phyloP scores from a whole-genome alignment of 495 filamentous ascomycete genomes.

The Annulohypoxylon bovei region DNA sequence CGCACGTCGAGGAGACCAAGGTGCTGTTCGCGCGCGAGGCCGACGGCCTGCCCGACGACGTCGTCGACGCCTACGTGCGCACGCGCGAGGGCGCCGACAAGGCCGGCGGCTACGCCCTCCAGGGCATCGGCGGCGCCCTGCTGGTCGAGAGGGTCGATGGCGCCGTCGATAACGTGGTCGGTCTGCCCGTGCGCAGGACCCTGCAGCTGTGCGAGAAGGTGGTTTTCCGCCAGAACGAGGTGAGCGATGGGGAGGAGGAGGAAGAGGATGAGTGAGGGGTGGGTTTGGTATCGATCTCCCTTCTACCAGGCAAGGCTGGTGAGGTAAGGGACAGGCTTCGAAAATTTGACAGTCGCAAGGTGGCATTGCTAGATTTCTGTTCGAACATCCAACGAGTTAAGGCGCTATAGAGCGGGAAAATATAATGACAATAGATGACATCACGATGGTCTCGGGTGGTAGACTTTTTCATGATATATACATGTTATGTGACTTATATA shows the following conservation, averaged over 20 bases:
- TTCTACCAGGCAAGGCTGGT: background rate
- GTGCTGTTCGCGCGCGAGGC: conserved; percentile 79
- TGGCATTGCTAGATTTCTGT: background rate
- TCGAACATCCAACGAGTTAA: background rate
- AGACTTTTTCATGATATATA: conserved; percentile 9
- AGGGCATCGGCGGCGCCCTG: conserved; percentile 82
- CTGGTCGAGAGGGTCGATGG: conserved; percentile 90
- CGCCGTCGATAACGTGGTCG: conserved; percentile 92
- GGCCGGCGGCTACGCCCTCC: conserved; percentile 94
- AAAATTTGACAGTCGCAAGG: background rate
- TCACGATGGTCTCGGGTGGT: background rate
- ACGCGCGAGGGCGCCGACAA: conserved; percentile 96
- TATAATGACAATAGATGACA: conserved; percentile 4
- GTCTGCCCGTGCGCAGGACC: conserved; percentile 84
- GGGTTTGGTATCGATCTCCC: too few relatives aligned
- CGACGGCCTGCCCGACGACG: conserved; percentile 74
- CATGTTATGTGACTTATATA: background rate
- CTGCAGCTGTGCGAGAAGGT: conserved; percentile 88
- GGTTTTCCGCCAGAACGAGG: conserved; percentile 62
- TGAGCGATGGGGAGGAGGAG: conserved; percentile 51
- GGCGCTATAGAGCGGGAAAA: background rate
- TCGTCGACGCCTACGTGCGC: conserved; percentile 82
- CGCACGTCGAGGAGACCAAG: conserved; percentile 84
- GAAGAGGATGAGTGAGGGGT: conserved; percentile 44
- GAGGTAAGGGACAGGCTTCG: background rate